These are phyloP conservation scores for Citrus inodora DNA, from an alignment of 345 rosid species.

Conservation along the genomic window DNA sequence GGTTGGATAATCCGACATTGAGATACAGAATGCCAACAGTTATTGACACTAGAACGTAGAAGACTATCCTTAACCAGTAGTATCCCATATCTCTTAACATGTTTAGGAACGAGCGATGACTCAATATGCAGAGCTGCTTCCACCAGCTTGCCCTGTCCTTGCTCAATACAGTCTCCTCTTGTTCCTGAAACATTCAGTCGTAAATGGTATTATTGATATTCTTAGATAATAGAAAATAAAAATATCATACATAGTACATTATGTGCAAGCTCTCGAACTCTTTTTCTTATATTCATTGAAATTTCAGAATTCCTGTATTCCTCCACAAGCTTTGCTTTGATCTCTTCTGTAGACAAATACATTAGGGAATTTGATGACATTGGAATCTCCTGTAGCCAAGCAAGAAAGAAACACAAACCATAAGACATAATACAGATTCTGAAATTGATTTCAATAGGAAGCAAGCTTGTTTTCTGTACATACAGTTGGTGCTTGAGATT, in stretches of 20 bases:
- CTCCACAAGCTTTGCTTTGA: not conserved
- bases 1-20: slow-evolving; percentile 18
- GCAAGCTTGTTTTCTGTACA: not conserved
- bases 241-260: too few species aligned
- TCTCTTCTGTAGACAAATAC: not conserved
- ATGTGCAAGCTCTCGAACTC: not conserved
- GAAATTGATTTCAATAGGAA: not conserved
- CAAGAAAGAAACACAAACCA: not conserved
- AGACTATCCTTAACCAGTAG: slow-evolving; percentile 34
- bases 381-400: not conserved
- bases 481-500: not conserved
- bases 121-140: slow-evolving; percentile 27
- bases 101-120: slow-evolving; percentile 28
- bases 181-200: slow-evolving; percentile 2
- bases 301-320: slow-evolving; percentile 17
- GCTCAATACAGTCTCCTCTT: not conserved
- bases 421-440: not conserved
- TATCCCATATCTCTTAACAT: slow-evolving; percentile 36
- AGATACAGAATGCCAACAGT: slow-evolving; percentile 26
- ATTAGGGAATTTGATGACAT: not conserved
- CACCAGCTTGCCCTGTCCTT: slow-evolving; percentile 14
- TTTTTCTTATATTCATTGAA: slow-evolving; percentile 13
- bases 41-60: slow-evolving; percentile 19
- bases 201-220: not conserved
- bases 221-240: not conserved